Evolutionary conservation across 495 filamentous ascomycete genomes (phyloP).

Genomic region (Annulohypoxylon moriforme): DNA sequence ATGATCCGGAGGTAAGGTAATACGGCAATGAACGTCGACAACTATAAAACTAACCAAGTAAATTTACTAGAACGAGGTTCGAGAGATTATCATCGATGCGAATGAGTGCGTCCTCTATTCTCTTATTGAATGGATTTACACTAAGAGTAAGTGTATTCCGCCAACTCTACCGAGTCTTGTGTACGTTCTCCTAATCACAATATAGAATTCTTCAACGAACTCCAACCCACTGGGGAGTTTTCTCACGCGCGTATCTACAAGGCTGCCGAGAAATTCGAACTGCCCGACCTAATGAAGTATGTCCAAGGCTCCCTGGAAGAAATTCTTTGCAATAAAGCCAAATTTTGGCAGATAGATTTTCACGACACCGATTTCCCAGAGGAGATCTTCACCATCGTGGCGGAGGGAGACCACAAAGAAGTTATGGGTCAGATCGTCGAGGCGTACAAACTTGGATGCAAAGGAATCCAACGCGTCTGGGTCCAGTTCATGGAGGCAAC

Average conservation of each 20-base stretch:
- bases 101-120: neutral
- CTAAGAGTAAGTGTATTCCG: neutral
- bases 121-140: neutral
- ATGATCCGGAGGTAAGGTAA: neutral
- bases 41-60: neutral
- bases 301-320: neutral
- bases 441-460: too few relatives aligned
- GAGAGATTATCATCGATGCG: neutral
- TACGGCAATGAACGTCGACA: neutral
- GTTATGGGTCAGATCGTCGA: too few relatives aligned
- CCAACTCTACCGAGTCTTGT: neutral
- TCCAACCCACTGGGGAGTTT: neutral
- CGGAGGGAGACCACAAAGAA: too few relatives aligned
- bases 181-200: neutral
- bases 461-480: neutral
- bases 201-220: neutral
- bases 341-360: neutral
- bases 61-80: neutral
- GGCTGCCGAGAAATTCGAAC: neutral
- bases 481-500: neutral
- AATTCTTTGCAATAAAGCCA: neutral
- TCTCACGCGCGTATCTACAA: neutral
- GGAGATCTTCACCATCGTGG: too few relatives aligned
- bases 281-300: neutral
- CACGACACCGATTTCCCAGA: neutral